These are phyloP conservation scores for Choanephora cucurbitarum DNA, from an alignment of 371 early-diverging fungal genomes.

Conservation along the genomic window DNA sequence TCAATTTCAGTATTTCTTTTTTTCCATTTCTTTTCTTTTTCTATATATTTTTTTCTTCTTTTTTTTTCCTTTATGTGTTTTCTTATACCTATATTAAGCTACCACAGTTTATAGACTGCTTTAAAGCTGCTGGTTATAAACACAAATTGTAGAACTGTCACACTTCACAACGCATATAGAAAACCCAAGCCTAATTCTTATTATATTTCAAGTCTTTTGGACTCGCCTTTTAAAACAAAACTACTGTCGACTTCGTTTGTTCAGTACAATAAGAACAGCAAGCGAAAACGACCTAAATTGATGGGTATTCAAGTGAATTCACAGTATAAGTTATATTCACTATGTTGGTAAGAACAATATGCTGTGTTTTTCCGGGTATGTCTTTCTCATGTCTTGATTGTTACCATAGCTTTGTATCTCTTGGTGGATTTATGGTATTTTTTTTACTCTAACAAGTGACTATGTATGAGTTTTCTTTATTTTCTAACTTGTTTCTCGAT, in stretches of 20 bases:
- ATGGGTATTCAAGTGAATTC: conserved; percentile 14
- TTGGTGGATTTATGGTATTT: conserved; percentile 51
- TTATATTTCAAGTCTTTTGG: conserved; percentile 6
- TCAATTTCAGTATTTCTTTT: conserved; percentile 3
- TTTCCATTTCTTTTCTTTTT: conserved; percentile 6
- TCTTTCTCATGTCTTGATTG: conserved; percentile 2
- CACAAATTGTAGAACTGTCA: neutral
- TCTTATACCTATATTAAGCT: neutral
- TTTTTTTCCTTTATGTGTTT: neutral
- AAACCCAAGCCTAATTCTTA: neutral
- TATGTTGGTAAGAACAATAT: conserved; percentile 27
- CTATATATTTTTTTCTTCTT: conserved; percentile 7
- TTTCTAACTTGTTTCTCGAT: neutral
- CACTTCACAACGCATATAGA: neutral
- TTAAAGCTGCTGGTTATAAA: neutral
- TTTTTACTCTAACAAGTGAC: neutral
- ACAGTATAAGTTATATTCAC: conserved; percentile 24
- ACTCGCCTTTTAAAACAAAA: conserved; percentile 12
- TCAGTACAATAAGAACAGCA: conserved; percentile 5
- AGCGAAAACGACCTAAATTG: conserved; percentile 1
- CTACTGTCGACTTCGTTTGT: conserved; percentile 15
- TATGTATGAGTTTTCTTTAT: neutral
- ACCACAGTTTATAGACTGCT: neutral
- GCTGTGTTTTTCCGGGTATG: neutral
- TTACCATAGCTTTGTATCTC: conserved; percentile 39